Conservation (phyloP, 1,284 basidiomycete species). For the Pseudozyma tsukubaensis region DNA sequence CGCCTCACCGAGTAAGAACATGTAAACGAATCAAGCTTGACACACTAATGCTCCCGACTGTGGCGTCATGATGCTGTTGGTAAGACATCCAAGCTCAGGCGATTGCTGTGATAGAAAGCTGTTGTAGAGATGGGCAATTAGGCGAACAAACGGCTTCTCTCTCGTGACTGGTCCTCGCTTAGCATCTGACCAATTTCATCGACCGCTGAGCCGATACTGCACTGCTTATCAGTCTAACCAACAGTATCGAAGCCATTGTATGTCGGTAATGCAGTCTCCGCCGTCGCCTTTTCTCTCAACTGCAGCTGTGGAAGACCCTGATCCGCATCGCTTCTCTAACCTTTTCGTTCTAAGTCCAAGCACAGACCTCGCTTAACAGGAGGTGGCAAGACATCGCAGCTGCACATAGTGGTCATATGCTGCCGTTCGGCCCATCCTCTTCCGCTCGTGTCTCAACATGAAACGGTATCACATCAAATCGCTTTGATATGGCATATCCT, state of each 20-base stretch:
- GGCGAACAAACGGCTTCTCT: no score
- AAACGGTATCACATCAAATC: neutral
- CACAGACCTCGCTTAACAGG: neutral
- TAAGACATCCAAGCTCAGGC: neutral
- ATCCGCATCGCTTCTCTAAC: conserved; percentile 18
- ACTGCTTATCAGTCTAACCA: no score
- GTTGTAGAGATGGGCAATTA: neutral
- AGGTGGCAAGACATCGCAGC: neutral
- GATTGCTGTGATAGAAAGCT: neutral
- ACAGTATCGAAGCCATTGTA: no score
- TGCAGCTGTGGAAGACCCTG: conserved; percentile 31
- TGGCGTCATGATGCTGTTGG: neutral
- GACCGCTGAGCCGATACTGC: no score
- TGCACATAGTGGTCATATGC: neutral
- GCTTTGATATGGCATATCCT: neutral
- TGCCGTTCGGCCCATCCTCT: conserved; percentile 18
- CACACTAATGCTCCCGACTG: neutral
- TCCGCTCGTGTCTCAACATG: conserved; percentile 1
- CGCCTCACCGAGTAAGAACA: no score
- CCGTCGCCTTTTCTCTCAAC: no score
- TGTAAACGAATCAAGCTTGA: neutral
- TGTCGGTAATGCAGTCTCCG: no score
- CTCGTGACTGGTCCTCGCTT: neutral
- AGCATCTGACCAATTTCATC: neutral
- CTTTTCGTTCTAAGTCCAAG: neutral